Percentiles rank a stretch among this genome's conserved stretches.
These are phyloP conservation scores for Phytophthora citricola DNA, from an alignment of 352 stramenopile species.

Conservation along the genomic window DNA sequence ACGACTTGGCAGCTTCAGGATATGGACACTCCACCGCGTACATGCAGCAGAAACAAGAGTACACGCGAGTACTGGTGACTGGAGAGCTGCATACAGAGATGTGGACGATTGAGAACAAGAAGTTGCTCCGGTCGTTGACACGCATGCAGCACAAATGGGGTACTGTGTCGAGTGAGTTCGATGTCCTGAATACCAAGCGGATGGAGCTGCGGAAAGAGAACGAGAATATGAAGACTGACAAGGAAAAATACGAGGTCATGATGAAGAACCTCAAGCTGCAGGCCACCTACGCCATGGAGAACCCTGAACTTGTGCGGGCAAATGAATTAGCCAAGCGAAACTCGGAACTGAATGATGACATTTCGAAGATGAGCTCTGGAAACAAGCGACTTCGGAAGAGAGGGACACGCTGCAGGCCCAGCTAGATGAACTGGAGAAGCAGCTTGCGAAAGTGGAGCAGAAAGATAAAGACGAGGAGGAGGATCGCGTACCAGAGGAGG, in stretches of 20 bases:
- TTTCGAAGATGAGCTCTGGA: conserved; percentile 80
- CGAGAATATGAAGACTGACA: conserved; percentile 72
- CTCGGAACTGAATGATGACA: conserved; percentile 82
- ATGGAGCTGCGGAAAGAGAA: conserved; percentile 79
- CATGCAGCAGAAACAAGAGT: conserved; percentile 82
- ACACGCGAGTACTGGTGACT: conserved; percentile 81
- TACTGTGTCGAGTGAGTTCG: conserved; percentile 73
- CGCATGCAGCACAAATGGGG: conserved; percentile 74
- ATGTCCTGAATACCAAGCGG: conserved; percentile 64
- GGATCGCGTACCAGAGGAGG: conserved; percentile 70
- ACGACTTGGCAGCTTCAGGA: conserved; percentile 18
- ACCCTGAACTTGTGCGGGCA: conserved; percentile 79
- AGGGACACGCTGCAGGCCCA: conserved; percentile 66
- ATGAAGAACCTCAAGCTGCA: conserved; percentile 87
- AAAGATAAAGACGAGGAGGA: conserved; percentile 56
- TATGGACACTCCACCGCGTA: conserved; percentile 65
- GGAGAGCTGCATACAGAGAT: conserved; percentile 85
- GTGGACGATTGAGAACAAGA: conserved; percentile 88
- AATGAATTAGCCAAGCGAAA: conserved; percentile 82
- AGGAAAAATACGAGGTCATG: conserved; percentile 77
- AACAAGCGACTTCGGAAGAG: conserved; percentile 87
- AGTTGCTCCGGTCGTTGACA: conserved; percentile 64
- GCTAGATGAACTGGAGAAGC: conserved; percentile 76
- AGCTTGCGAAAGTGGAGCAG: conserved; percentile 65
- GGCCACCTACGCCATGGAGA: conserved; percentile 72